Percentiles rank a stretch among this genome's conserved stretches.
Evolutionary conservation across 1,139 yeast species (phyloP).

Genomic region (Kluyveromyces marxianus): DNA sequence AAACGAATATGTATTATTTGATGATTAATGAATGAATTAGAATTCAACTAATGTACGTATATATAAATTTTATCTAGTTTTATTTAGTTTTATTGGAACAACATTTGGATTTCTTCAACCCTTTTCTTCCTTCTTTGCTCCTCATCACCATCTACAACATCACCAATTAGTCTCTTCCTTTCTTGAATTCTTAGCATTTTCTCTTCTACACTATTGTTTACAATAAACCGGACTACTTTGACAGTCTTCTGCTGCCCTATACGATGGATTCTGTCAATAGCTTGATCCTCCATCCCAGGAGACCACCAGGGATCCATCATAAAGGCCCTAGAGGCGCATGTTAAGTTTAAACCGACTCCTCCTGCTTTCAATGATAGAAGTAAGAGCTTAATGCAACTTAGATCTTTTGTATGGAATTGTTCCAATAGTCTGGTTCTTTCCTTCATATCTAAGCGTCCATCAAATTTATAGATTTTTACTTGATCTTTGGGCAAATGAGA

Average conservation of each 20-base stretch:
- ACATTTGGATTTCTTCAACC: slow-evolving; percentile 71
- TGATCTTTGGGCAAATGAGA: slow-evolving; percentile 13
- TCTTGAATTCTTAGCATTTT: slow-evolving; percentile 86
- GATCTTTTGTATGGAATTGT: slow-evolving; percentile 40
- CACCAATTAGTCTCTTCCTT: slow-evolving; percentile 76
- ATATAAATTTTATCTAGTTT: neutral
- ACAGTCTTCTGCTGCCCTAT: slow-evolving; percentile 79
- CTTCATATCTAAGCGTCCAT: slow-evolving; percentile 66
- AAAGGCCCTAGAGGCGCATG: slow-evolving; percentile 78
- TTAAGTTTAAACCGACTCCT: slow-evolving; percentile 88
- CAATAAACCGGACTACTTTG: slow-evolving; percentile 69
- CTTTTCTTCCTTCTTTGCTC: slow-evolving; percentile 66
- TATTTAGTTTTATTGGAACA: slow-evolving; percentile 42
- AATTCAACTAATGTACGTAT: neutral
- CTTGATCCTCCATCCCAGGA: slow-evolving; percentile 89
- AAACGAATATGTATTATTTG: slow-evolving; percentile 24
- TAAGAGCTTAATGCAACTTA: slow-evolving; percentile 44
- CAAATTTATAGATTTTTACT: slow-evolving; percentile 49
- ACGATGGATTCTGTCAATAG: slow-evolving; percentile 88
- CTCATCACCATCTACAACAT: slow-evolving; percentile 74
- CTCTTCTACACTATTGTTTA: slow-evolving; percentile 81
- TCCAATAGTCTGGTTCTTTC: slow-evolving; percentile 58
- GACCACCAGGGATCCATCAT: slow-evolving; percentile 99
- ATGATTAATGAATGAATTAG: slow-evolving; percentile 12
- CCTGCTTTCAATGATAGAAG: slow-evolving; percentile 85